Conservation (phyloP, 2,329 filamentous ascomycete species). For the Penicillium janthinellum region DNA sequence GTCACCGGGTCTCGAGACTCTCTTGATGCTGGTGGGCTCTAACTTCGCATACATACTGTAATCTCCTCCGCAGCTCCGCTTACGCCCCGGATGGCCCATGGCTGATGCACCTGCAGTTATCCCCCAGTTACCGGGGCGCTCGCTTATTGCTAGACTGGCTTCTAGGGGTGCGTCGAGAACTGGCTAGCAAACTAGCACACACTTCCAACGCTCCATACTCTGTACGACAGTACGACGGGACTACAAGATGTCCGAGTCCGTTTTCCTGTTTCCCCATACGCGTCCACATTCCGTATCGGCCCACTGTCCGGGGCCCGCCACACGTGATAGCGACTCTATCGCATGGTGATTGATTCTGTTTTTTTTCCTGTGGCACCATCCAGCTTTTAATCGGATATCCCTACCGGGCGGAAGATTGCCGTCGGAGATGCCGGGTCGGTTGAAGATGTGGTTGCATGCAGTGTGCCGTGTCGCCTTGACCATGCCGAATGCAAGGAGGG, state of each 20-base stretch:
- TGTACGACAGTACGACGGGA: too few species aligned
- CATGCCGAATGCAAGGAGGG: conserved; percentile 11
- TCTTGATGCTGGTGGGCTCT: not conserved
- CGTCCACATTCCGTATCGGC: conserved; percentile 20
- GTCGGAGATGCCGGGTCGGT: conserved; percentile 9
- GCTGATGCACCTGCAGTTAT: not conserved
- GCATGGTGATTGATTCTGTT: not conserved
- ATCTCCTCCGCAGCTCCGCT: not conserved
- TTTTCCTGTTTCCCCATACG: conserved; percentile 7
- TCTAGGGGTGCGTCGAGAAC: too few species aligned
- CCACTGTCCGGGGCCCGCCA: conserved; percentile 10
- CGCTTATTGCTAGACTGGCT: not conserved
- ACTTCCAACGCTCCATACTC: too few species aligned
- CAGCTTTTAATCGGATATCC: not conserved
- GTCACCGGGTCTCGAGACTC: not conserved
- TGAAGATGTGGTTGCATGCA: conserved; percentile 10
- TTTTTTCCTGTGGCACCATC: conserved; percentile 8
- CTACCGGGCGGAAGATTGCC: not conserved
- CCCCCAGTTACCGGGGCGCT: not conserved
- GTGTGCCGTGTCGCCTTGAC: not conserved
- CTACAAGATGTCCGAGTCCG: too few species aligned
- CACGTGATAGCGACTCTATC: conserved; percentile 8
- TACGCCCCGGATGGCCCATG: not conserved
- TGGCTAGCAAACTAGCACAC: too few species aligned
- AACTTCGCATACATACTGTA: not conserved